Conservation (phyloP, 2,329 filamentous ascomycete genomes). For the Akanthomyces dipterigenus region DNA sequence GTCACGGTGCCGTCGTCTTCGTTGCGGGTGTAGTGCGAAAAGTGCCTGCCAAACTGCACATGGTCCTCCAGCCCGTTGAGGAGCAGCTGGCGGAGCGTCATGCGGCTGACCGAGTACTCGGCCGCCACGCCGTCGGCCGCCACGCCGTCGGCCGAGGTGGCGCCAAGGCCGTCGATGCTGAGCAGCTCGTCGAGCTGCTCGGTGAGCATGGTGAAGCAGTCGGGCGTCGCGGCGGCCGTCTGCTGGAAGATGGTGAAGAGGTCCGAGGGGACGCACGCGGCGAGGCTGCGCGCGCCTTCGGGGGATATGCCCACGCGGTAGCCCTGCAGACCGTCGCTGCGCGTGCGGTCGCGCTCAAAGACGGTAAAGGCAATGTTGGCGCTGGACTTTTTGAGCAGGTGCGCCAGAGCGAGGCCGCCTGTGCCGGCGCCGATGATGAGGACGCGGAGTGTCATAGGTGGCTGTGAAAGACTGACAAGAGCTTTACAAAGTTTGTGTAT, state of each 20-base stretch:
- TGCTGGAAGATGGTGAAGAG: conserved; percentile 15
- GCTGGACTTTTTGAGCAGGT: conserved; percentile 13
- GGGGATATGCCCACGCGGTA: conserved; percentile 18
- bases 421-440: conserved; percentile 17
- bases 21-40: conserved; percentile 11
- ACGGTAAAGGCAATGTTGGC: conserved; percentile 13
- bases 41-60: conserved; percentile 14
- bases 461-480: neutral
- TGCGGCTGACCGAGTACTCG: conserved; percentile 17
- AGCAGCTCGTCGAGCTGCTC: conserved; percentile 12
- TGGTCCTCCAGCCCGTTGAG: conserved; percentile 14
- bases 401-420: conserved; percentile 15
- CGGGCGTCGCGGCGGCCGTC: conserved; percentile 13
- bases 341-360: conserved; percentile 17
- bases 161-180: conserved; percentile 11
- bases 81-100: conserved; percentile 15
- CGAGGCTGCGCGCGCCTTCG: conserved; percentile 15
- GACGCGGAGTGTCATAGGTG: conserved; percentile 9
- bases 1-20: conserved; percentile 14
- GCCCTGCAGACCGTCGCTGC: conserved; percentile 16
- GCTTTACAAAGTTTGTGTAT: too few relatives aligned
- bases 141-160: conserved; percentile 11
- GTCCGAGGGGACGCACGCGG: conserved; percentile 10
- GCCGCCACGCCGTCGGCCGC: conserved; percentile 13
- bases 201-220: conserved; percentile 13